Evolutionary conservation across 208 protist genomes (phyloP), one percentile per base, ranked within the genome.

Genomic region (Borovskyia barvae): DNA sequence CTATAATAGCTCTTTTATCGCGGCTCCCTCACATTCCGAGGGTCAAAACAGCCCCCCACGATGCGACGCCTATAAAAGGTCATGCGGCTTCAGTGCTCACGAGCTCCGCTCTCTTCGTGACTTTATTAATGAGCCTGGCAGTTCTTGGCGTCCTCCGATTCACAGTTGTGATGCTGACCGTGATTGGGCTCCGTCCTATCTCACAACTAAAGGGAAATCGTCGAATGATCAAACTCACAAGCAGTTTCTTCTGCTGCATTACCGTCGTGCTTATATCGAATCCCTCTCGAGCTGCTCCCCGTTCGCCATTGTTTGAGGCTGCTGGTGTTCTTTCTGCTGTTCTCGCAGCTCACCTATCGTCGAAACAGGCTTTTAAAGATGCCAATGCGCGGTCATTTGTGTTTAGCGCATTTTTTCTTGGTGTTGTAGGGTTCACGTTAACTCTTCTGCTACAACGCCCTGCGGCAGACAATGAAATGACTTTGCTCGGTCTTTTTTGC

Each of bases 331-430:
- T 50, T 14, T 49, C 46, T 36, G 22, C 53, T 0, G 15, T 36
- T 9, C 15, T 58, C 11, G 63, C 53, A 4, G 53, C 50, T 14
- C 48, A 25, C 22, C 19, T 69, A 4, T 57, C 63, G 1, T 51
- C 35, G 3, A 61, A 46, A 4, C 46, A 61, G 1, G 29, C 28
- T 0, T 29, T 59, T 11, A 62, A 42, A 37, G 32, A 49, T 12
- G 62, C 63, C 3, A 39, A 55, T 39, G 29, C 41, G 19, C 29
- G 33, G n/a, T 33, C 63, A 19, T 25, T 62, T 41, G 28, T 69
- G 12, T 19, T 62, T 11, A 37, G 46, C 5, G 43, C 63, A 19
- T 11, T 30, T 14, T 29, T 45, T 22, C 20, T 62, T 26, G 50
- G 36, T 25, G 2, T 56, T 56, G 15, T 56, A 25, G 63, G 63